Conservation (phyloP, 805 yeast species). For the Barnettozyma sp. region DNA sequence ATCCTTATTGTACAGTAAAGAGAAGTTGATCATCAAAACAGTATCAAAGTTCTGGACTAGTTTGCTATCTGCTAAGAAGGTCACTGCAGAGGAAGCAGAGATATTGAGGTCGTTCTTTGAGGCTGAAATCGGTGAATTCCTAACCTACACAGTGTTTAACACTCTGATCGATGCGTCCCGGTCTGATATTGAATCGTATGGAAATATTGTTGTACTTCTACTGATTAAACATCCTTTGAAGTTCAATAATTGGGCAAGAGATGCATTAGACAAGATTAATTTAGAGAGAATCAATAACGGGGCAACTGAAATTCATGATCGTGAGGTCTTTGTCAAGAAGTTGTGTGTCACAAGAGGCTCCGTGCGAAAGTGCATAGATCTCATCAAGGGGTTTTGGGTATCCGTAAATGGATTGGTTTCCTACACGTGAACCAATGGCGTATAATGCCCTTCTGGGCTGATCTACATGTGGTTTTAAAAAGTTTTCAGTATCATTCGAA, state of each 20-base stretch:
- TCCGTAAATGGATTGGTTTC: constrained; percentile 45
- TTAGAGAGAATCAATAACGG: constrained; percentile 21
- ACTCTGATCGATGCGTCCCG: constrained; percentile 46
- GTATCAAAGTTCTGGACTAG: constrained; percentile 48
- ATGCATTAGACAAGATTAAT: constrained; percentile 26
- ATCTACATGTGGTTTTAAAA: too few species aligned
- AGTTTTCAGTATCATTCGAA: too few species aligned
- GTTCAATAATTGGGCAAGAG: constrained; percentile 42
- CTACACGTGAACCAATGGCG: constrained; percentile 15
- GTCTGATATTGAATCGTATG: constrained; percentile 54
- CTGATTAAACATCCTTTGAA: constrained; percentile 43
- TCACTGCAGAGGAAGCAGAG: constrained; percentile 36
- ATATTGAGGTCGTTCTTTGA: constrained; percentile 26
- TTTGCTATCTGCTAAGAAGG: constrained; percentile 39
- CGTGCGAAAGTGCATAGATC: constrained; percentile 45
- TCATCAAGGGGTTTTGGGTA: constrained; percentile 60
- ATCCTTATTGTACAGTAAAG: constrained; percentile 34
- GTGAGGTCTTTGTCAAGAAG: constrained; percentile 46
- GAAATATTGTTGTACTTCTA: constrained; percentile 43
- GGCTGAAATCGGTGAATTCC: constrained; percentile 24
- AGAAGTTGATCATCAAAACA: constrained; percentile 44
- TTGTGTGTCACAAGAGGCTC: constrained; percentile 59
- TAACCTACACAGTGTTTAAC: constrained; percentile 32
- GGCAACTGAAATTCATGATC: constrained; percentile 24
- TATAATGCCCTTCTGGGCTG: too few species aligned